phyloP scores from a whole-genome alignment of 2,329 filamentous ascomycete genomes.

The Talaromyces sp. region DNA sequence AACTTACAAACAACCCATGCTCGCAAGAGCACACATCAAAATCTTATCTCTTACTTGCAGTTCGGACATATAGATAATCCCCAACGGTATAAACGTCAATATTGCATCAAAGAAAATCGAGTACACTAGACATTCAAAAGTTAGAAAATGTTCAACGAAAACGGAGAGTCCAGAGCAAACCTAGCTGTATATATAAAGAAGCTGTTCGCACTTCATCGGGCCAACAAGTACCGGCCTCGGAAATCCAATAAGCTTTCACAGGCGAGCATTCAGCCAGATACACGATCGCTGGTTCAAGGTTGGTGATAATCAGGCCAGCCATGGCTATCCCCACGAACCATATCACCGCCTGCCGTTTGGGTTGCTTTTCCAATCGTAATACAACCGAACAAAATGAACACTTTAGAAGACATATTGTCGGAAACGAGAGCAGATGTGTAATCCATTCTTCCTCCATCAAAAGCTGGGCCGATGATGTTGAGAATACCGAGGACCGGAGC shows the following conservation, averaged over 20 bases:
- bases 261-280: conserved; percentile 3
- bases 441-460: not conserved
- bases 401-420: not conserved
- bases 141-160: not conserved
- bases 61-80: not conserved
- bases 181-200: not conserved
- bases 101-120: not conserved
- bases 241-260: conserved; percentile 6
- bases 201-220: not conserved
- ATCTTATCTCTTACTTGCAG: not conserved
- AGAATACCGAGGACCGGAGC: not conserved
- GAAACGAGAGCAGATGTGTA: not conserved
- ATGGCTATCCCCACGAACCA: not conserved
- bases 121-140: not conserved
- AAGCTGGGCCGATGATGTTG: not conserved
- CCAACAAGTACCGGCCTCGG: not conserved
- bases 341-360: not conserved
- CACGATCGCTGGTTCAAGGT: not conserved
- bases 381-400: not conserved
- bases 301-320: conserved; percentile 6
- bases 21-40: not conserved
- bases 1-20: not conserved
- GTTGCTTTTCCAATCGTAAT: not conserved
- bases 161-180: not conserved
- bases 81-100: not conserved